Conservation (phyloP, 768 basidiomycete species). For the Kwoniella shandongensis region DNA sequence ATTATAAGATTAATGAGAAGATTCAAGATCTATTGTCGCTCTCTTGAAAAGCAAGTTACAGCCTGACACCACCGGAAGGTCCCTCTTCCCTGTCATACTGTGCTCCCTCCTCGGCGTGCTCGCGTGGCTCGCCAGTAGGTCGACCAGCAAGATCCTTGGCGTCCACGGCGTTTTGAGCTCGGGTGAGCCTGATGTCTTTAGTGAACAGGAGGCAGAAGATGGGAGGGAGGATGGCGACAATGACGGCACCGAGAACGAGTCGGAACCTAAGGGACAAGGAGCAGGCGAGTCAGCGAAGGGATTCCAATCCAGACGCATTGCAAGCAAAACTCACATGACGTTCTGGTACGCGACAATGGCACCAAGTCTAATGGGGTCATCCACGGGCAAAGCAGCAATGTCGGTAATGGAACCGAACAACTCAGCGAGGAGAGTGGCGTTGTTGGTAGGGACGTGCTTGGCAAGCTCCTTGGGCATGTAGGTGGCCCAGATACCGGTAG, state of each 20-base stretch:
- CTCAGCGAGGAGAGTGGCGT: conserved; percentile 46
- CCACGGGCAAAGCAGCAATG: conserved; percentile 57
- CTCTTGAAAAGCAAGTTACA: no score
- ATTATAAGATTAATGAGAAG: no score
- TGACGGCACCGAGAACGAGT: conserved; percentile 61
- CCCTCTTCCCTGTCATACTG: neutral
- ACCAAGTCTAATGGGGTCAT: conserved; percentile 65
- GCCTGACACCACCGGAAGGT: neutral
- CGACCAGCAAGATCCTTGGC: conserved; percentile 47
- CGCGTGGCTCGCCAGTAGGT: conserved; percentile 18
- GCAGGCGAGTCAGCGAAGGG: neutral
- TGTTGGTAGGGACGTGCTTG: conserved; percentile 59
- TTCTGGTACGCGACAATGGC: conserved; percentile 60
- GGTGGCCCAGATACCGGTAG: conserved; percentile 53
- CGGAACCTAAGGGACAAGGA: conserved; percentile 19
- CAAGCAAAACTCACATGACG: conserved; percentile 49
- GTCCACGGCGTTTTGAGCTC: conserved; percentile 71
- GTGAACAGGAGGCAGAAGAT: conserved; percentile 63
- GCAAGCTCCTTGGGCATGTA: conserved; percentile 67
- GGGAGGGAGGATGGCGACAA: conserved; percentile 62
- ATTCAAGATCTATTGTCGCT: no score
- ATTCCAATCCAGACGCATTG: no score
- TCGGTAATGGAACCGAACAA: conserved; percentile 63
- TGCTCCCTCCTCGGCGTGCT: conserved; percentile 1
- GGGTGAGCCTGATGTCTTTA: conserved; percentile 68